phyloP scores from a whole-genome alignment of 2,329 filamentous ascomycete genomes.

The Neophaeococcomyces aloes region DNA sequence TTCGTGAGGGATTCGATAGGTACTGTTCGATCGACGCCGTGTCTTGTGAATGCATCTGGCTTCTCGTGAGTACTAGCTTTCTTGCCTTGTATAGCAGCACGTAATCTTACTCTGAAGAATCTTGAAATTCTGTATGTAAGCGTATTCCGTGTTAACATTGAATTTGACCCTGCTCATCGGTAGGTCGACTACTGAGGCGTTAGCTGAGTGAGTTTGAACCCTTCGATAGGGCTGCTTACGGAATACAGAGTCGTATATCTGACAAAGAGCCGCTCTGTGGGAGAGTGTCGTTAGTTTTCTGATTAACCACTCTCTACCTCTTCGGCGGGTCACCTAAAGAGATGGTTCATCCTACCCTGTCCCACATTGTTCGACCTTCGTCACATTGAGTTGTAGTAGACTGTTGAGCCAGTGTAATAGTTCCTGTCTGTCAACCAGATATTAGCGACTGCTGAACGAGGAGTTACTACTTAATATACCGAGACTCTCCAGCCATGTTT shows the following conservation, averaged over 20 bases:
- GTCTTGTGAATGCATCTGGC: slow-evolving; percentile 66
- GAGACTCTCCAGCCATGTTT: no score
- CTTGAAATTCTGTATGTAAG: slow-evolving; percentile 98
- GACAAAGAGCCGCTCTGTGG: slow-evolving; percentile 78
- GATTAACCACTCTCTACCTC: neutral
- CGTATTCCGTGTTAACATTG: slow-evolving; percentile 94
- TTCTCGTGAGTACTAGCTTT: neutral
- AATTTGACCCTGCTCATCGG: slow-evolving; percentile 97
- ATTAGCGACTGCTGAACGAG: no score
- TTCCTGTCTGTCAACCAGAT: slow-evolving; percentile 64
- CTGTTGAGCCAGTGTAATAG: slow-evolving; percentile 94
- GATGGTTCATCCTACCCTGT: slow-evolving; percentile 61
- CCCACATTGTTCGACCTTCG: slow-evolving; percentile 97
- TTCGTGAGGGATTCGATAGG: slow-evolving; percentile 83
- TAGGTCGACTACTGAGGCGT: slow-evolving; percentile 53
- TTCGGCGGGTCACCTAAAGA: neutral
- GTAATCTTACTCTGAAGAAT: slow-evolving; percentile 71
- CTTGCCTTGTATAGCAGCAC: neutral
- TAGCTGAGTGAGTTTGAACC: neutral
- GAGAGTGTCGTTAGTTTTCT: slow-evolving; percentile 13
- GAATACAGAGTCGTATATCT: slow-evolving; percentile 98
- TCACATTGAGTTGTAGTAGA: slow-evolving; percentile 94
- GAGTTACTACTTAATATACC: no score
- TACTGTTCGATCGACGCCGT: slow-evolving; percentile 79
- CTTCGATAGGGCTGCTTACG: slow-evolving; percentile 38